Conservation (phyloP, 176 grass and related monocot species). For the Stipa capillata region DNA sequence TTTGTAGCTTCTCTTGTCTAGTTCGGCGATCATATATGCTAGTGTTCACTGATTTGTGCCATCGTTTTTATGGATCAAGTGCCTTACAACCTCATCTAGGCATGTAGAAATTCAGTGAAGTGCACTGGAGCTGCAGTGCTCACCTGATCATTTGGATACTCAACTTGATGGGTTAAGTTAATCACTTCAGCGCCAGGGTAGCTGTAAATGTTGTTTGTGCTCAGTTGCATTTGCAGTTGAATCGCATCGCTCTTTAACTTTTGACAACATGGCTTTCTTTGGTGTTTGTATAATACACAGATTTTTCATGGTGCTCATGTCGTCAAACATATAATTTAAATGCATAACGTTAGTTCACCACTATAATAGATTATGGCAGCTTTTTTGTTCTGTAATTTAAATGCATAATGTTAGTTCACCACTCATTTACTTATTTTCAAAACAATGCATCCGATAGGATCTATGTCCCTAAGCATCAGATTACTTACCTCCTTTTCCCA, state of each 20-base stretch:
- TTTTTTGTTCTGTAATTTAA: background rate
- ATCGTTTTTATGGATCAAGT: background rate
- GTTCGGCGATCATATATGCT: background rate
- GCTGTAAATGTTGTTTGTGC: background rate
- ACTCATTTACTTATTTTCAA: background rate
- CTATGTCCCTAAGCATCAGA: background rate
- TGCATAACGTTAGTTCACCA: background rate
- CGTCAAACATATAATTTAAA: background rate
- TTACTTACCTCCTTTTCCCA: background rate
- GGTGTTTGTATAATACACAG: background rate
- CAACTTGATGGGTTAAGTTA: background rate
- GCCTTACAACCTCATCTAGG: background rate
- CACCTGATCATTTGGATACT: background rate
- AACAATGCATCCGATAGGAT: background rate
- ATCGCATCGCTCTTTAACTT: background rate
- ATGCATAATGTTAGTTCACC: no score
- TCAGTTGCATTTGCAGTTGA: constrained; percentile 5
- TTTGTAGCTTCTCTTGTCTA: background rate
- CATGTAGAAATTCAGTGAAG: background rate
- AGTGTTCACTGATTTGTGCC: background rate
- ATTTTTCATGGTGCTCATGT: background rate
- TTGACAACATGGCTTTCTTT: background rate
- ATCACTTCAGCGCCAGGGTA: background rate
- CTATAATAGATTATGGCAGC: background rate
- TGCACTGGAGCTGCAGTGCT: background rate